Evolutionary conservation across 768 basidiomycete genomes (phyloP), one percentile per base, ranked within the genome.

Genomic region (Naganishia antarctica): DNA sequence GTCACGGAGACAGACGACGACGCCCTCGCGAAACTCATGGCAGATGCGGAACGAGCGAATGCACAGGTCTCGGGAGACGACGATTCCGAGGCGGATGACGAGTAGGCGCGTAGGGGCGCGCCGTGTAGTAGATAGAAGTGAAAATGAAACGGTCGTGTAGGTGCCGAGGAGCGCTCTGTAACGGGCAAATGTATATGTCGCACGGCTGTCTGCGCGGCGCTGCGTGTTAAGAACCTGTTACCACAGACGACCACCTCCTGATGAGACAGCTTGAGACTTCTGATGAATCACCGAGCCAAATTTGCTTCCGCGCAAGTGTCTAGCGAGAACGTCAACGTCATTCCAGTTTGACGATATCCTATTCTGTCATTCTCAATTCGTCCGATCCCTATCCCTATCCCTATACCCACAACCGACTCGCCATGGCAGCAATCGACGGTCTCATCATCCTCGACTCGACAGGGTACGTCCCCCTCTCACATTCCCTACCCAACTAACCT

Each of bases 1-100:
- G 88, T 99, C 40, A 92, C 90, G 26, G 96, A 97, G 78, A 90
- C 89, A 4, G 96, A 99, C 80, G 96, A 99, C 78, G 89, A 91
- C 69, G 96, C 97, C 76, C 84, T 99, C 68, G 93, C 91, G 0
- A 89, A 91, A 69, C 87, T 96, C 71, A 97, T 99, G 94, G 90
- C 88, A 41, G 89, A 91, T 78, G 92, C 88, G 21, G 88, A 88
- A 64, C 83, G 85, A 74, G 94, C 96, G 80, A 99, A 99, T 76
- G 90, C 87, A 4, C 93, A 99, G 74, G 90, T 97, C 0, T 91
- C 90, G 15, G 94, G 93, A 60, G 91, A 97, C 76, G 91, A 94
- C 70, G 87, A 88, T 49, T 91, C 89, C 0, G 88, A 74, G 16
- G 73, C 74, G 51, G 77, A 76, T 23, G 77, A 74, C 47, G 77